A percentile compares a stretch with the other conserved stretches of the same genome.
These are phyloP conservation scores for Rhynchospora pubera DNA, from an alignment of 176 grass and related monocot species.

Conservation along the genomic window DNA sequence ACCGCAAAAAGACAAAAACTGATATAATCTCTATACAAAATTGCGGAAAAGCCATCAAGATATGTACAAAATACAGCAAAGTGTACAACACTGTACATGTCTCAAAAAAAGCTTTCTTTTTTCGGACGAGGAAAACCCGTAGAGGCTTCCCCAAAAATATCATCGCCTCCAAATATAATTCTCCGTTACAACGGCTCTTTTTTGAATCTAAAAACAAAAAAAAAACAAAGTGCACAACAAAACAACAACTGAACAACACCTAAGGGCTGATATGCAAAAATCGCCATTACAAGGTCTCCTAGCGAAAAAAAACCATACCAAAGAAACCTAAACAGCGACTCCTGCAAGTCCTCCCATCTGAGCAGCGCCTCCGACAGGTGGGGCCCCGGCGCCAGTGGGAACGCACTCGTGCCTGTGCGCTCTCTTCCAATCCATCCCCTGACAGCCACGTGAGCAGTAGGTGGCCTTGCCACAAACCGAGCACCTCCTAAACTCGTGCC, in stretches of 20 bases:
- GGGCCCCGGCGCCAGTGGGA: slow-evolving; percentile 47
- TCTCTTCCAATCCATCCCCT: slow-evolving; percentile 78
- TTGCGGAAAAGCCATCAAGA: neutral
- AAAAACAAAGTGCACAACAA: too few species aligned
- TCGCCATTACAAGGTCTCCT: too few species aligned
- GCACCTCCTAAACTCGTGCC: slow-evolving; percentile 83
- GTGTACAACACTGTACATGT: neutral
- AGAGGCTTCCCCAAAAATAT: too few species aligned
- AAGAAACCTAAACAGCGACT: neutral
- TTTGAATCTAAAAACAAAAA: neutral
- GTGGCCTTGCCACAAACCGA: slow-evolving; percentile 79
- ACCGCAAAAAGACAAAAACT: neutral
- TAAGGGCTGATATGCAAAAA: too few species aligned
- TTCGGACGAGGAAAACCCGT: too few species aligned
- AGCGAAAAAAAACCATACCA: neutral
- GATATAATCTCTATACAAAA: neutral
- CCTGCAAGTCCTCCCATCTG: neutral
- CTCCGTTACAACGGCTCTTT: neutral
- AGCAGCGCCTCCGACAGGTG: slow-evolving; percentile 11
- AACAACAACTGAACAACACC: too few species aligned
- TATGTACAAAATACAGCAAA: neutral
- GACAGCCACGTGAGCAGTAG: slow-evolving; percentile 94
- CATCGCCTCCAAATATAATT: neutral
- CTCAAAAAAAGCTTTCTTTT: neutral
- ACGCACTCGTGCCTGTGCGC: slow-evolving; percentile 50